phyloP scores from a whole-genome alignment of 305 asterid genomes.

The Ajuga reptans region DNA sequence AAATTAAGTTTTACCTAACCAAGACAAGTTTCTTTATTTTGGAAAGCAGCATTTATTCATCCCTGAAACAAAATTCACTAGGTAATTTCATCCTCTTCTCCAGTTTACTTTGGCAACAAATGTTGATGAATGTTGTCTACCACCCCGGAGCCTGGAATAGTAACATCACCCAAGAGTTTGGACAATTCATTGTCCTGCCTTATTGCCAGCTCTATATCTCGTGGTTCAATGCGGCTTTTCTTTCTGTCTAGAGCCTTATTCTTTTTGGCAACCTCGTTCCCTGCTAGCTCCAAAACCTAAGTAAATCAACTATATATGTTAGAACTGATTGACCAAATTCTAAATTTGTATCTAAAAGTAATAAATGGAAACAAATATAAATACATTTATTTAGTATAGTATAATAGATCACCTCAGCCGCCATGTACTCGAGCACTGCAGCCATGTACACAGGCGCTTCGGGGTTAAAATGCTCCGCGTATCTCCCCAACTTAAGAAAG shows the following conservation, averaged over 20 bases:
- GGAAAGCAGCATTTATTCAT: background rate
- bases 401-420: conserved; percentile 19
- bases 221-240: conserved; percentile 30
- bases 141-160: conserved; percentile 33
- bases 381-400: background rate
- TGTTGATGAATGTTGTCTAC: conserved; percentile 28
- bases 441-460: conserved; percentile 8
- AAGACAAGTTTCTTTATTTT: background rate
- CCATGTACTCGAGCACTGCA: conserved; percentile 19
- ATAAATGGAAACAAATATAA: background rate
- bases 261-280: conserved; percentile 23
- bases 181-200: conserved; percentile 33
- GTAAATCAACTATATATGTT: background rate
- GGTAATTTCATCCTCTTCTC: conserved; percentile 21
- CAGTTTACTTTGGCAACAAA: conserved; percentile 29
- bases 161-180: conserved; percentile 29
- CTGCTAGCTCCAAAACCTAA: conserved; percentile 44
- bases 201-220: conserved; percentile 33
- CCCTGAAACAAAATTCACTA: conserved; percentile 17
- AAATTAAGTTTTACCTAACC: background rate
- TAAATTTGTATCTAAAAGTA: background rate
- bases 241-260: background rate
- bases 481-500: conserved; percentile 10
- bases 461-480: background rate
- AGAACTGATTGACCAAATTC: background rate